A percentile compares a stretch with the other conserved stretches of the same genome.
phyloP scores from a whole-genome alignment of 1,284 basidiomycete genomes.

The Afroboletus lepidellus region DNA sequence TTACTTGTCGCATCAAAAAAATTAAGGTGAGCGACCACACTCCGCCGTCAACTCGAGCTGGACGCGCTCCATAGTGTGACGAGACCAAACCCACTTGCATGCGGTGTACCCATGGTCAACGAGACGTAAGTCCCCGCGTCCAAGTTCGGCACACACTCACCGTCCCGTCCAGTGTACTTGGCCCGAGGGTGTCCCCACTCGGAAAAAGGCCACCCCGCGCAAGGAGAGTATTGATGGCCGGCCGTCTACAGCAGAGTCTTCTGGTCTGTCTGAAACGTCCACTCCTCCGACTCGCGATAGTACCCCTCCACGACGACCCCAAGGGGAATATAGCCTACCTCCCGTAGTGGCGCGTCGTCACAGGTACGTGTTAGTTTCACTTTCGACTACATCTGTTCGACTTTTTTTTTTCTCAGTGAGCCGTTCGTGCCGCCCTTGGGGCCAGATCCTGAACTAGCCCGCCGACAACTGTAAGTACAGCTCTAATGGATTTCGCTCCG shows the following conservation, averaged over 20 bases:
- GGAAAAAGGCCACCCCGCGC: conserved; percentile 52
- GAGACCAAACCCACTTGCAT: conserved; percentile 78
- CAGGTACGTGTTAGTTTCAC: conserved; percentile 40
- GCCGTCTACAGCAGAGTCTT: conserved; percentile 64
- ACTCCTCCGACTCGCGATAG: conserved; percentile 64
- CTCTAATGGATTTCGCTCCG: not conserved
- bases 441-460: conserved; percentile 41
- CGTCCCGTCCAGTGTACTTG: conserved; percentile 63
- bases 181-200: conserved; percentile 68
- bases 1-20: conserved; percentile 84
- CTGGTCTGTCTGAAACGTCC: conserved; percentile 57
- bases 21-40: conserved; percentile 60
- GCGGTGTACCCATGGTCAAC: conserved; percentile 74
- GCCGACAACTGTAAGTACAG: conserved; percentile 49
- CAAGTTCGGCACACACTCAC: conserved; percentile 16
- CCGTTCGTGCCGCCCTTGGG: conserved; percentile 39
- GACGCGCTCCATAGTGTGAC: conserved; percentile 58
- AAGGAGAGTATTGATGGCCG: conserved; percentile 52
- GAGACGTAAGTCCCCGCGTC: conserved; percentile 51
- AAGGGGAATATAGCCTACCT: conserved; percentile 50
- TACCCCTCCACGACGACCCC: conserved; percentile 52
- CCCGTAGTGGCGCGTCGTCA: conserved; percentile 52
- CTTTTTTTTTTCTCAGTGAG: conserved; percentile 15
- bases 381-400: not conserved
- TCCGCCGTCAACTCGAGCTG: conserved; percentile 5